Base-by-base conservation (phyloP, 1,284 basidiomycete genomes). In the Ceratobasidium papillatum region DNA sequence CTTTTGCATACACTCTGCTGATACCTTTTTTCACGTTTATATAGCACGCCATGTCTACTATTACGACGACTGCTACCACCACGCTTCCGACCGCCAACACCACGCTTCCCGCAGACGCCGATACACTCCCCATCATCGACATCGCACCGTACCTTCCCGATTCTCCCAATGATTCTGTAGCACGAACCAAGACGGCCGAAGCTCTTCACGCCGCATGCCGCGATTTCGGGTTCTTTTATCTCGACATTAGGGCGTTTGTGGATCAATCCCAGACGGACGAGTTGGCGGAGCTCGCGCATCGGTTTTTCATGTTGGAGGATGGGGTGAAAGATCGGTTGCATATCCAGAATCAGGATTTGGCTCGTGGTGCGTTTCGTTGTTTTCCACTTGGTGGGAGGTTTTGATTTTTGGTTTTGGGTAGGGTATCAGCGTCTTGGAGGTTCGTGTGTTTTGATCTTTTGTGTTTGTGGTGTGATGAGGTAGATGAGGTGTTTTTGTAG, bases 191-290 rank as follows among this genome's bases (percentile, higher is more conserved):
- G 1, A 86, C 87, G 0, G 88, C 91, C 3, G 83, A 85, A 22
- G 87, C 88, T 0, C 82, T 95, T 11, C 93, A 95, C 80, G 80
- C 83, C 0, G 94, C 93, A 14, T 95, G 93, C 79, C 79, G 90
- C 22, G 84, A 92, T 74, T 93, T 89, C 74, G 94, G 94, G 0
- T 96, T 96, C 85, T 94, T 96, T 83, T 96, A 96, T 81, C 85
- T 96, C 63, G 87, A 92, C 74, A 85, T 94, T 52, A 86, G 87
- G 9, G 82, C 85, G 1, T 91, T 86, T 77, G 81, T 89, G 22
- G 83, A 88, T 49, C 81, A 82, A 0, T 79, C 83, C 0, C 91
- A 94, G 78, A 86, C 91, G n/a, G 87, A 90, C 47, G 87, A 91
- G 76, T 85, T 94, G 4, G 82, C 88, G 0, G 80, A 82, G 7